These are phyloP conservation scores for Aureobasidium lini DNA, from an alignment of 2,329 filamentous ascomycete genomes.

Conservation along the genomic window DNA sequence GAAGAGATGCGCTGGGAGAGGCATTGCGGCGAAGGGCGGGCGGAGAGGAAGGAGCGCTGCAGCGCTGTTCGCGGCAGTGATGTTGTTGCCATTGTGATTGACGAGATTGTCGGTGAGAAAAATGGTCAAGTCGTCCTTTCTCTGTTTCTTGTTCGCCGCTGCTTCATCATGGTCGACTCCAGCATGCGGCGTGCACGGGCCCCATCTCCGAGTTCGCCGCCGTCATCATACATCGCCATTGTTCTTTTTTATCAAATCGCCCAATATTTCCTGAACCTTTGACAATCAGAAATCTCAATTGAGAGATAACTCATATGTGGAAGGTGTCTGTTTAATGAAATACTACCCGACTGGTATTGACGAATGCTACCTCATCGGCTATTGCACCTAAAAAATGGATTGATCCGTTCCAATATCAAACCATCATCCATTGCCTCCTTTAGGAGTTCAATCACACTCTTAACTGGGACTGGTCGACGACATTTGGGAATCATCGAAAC, in stretches of 20 bases:
- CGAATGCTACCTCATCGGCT: neutral
- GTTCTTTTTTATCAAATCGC: neutral
- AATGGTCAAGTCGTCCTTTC: neutral
- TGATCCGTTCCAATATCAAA: neutral
- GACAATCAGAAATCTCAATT: no score
- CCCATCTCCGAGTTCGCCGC: neutral
- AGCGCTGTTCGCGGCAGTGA: constrained; percentile 8
- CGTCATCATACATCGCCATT: neutral
- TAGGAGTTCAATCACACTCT: neutral
- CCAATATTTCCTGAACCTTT: neutral
- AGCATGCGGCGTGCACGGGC: neutral
- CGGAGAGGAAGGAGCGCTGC: neutral
- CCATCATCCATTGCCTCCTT: neutral
- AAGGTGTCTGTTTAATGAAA: neutral
- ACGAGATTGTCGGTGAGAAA: neutral
- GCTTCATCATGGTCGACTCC: neutral
- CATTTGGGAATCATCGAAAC: neutral
- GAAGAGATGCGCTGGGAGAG: neutral
- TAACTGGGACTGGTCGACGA: neutral
- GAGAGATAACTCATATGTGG: no score
- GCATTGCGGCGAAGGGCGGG: constrained; percentile 3
- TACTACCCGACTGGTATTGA: neutral
- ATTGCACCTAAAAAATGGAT: neutral
- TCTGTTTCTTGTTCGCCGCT: constrained; percentile 4
- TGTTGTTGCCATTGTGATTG: constrained; percentile 1